Conservation (phyloP, 768 basidiomycete species). For the Podaxis rugospora region DNA sequence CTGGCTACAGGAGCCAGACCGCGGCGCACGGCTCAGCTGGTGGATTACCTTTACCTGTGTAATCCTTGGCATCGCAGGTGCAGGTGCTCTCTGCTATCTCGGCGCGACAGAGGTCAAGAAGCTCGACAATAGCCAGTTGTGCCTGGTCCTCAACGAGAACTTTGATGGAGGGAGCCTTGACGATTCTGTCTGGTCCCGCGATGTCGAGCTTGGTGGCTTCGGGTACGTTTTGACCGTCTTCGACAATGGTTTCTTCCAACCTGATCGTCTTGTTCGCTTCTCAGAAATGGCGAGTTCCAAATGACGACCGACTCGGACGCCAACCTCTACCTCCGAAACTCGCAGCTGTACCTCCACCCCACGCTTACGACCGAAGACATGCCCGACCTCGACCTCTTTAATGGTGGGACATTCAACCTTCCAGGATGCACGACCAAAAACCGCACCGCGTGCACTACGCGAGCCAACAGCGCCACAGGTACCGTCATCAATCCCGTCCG, state of each 20-base stretch:
- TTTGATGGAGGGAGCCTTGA: constrained; percentile 46
- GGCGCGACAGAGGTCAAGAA: constrained; percentile 43
- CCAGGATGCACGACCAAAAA: constrained; percentile 52
- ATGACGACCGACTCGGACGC: constrained; percentile 61
- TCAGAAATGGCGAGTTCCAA: constrained; percentile 64
- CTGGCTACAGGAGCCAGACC: constrained; percentile 45
- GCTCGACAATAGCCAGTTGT: constrained; percentile 39
- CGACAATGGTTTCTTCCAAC: constrained; percentile 1
- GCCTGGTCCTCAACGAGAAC: constrained; percentile 68
- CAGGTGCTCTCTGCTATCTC: constrained; percentile 49
- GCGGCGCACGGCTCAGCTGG: constrained; percentile 29
- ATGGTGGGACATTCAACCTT: constrained; percentile 64
- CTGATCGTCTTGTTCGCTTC: background rate
- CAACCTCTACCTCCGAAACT: constrained; percentile 65
- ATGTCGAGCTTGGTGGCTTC: constrained; percentile 73
- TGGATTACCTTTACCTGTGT: constrained; percentile 50
- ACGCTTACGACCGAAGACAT: constrained; percentile 63
- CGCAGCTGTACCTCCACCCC: constrained; percentile 74
- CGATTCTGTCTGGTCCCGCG: constrained; percentile 55
- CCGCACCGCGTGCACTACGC: constrained; percentile 33
- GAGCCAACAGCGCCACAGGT: constrained; percentile 31
- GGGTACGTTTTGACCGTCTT: constrained; percentile 36
- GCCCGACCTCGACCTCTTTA: constrained; percentile 39
- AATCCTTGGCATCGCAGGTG: constrained; percentile 48
- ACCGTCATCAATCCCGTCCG: constrained; percentile 71